Evolutionary conservation across 2,329 filamentous ascomycete species (phyloP), one percentile per base, ranked within the genome.

Genomic region (Colletotrichum somersetense): DNA sequence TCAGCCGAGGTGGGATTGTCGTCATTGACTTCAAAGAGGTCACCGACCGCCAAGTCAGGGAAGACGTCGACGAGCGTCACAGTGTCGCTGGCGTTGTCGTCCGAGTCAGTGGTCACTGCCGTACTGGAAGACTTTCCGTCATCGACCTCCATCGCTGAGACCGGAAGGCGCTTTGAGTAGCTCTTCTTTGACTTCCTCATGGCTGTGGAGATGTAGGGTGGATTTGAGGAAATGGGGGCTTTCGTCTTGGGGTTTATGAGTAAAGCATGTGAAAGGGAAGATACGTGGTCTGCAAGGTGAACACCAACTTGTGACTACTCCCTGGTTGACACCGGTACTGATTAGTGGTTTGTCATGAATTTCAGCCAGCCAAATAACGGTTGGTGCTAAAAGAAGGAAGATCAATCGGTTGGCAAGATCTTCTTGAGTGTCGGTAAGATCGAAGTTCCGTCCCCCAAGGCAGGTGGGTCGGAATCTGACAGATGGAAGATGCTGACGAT

Each of bases 41-140:
- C 40, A 5, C 52, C 16, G 30, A 46, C 53, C 16, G 35, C 44
- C 0, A 64, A 26, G 44, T 55, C 59, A 1, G 44, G 35, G 11
- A 72, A 72, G 5, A 72, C 10, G 38, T 72, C 69, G 16, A 69
- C 65, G 11, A 72, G 69, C 2, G 69, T 72, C 23, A 64, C 18
- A 16, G 46, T 56, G 62, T 50, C 59, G 40, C 67, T 71, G 26
- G 56, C 63, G 48, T 67, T 61, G 12, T 55, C 57, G 23, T 69
- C 66, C 0, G 63, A 67, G 12, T 71, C 63, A 16, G 55, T 46
- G n/a, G 66, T 56, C 2, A 61, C 59, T n/a, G 59, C 53, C 0
- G 69, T 59, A 16, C 38, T 14, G n/a, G 69, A 69, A 18, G 53
- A 72, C 8, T 61, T 42, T 23, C 14, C 59, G 30, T 68, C 66